These are phyloP conservation scores for Adansonia digitata DNA, from an alignment of 345 rosid species.

Conservation along the genomic window DNA sequence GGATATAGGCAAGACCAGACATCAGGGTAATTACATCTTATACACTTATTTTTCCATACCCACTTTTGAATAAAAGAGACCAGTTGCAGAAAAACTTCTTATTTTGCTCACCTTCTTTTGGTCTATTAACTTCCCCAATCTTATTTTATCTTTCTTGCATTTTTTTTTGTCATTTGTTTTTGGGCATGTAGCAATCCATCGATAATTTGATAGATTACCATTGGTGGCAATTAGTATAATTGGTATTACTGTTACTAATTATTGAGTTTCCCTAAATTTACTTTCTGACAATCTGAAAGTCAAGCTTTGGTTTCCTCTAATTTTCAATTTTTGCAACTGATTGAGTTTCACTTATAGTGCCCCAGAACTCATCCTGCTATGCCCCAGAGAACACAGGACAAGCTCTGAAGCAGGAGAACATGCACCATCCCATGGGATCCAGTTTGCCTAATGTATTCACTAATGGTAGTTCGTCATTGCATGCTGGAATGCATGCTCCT, in stretches of 20 bases:
- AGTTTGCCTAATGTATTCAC: conserved; percentile 49
- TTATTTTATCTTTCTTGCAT: not conserved
- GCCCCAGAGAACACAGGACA: conserved; percentile 49
- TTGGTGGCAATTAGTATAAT: not conserved
- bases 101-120: not conserved
- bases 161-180: not conserved
- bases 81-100: not conserved
- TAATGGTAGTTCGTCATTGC: conserved; percentile 66
- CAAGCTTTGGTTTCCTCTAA: not conserved
- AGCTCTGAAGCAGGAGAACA: conserved; percentile 50
- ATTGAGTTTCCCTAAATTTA: not conserved
- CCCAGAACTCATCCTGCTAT: conserved; percentile 58
- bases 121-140: not conserved
- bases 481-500: conserved; percentile 49
- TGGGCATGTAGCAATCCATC: not conserved
- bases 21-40: not conserved
- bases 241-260: not conserved
- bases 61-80: not conserved
- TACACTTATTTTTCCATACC: not conserved
- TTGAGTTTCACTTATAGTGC: conserved; percentile 41
- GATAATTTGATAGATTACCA: not conserved
- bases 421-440: conserved; percentile 51
- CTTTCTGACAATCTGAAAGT: not conserved
- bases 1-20: not conserved
- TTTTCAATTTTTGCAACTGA: conserved; percentile 12